Conservation (phyloP, 345 rosid genomes). For the Psidium friedrichsthalianum region DNA sequence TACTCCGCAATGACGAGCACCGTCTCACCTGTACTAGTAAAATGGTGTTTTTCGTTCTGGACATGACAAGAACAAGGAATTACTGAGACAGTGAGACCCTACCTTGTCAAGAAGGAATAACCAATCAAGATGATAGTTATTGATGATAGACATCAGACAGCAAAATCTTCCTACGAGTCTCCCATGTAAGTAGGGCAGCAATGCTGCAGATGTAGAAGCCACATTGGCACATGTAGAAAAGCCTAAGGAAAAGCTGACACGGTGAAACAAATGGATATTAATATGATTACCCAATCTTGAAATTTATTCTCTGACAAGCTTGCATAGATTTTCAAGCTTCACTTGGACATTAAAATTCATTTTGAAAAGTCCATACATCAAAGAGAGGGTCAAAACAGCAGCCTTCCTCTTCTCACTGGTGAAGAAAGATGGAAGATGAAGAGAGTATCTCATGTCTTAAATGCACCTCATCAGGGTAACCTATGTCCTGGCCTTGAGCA, state of each 20-base stretch:
- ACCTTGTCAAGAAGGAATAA: conserved; percentile 76
- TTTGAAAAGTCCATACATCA: background rate
- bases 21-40: background rate
- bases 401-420: background rate
- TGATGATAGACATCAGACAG: conserved; percentile 98
- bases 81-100: conserved; percentile 1
- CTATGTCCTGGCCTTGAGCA: background rate
- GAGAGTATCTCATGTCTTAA: background rate
- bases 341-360: background rate
- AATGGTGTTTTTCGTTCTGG: background rate
- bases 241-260: conserved; percentile 47
- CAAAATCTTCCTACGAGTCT: conserved; percentile 93
- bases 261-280: background rate
- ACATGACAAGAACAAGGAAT: background rate
- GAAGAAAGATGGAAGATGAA: background rate
- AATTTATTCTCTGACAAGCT: background rate
- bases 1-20: background rate
- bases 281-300: background rate
- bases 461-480: background rate
- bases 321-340: background rate
- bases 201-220: conserved; percentile 81
- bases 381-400: background rate
- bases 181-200: conserved; percentile 94
- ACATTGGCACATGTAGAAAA: conserved; percentile 87
- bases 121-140: conserved; percentile 69